Conservation (phyloP, 768 basidiomycete species). For the Lyophyllum semitale region DNA sequence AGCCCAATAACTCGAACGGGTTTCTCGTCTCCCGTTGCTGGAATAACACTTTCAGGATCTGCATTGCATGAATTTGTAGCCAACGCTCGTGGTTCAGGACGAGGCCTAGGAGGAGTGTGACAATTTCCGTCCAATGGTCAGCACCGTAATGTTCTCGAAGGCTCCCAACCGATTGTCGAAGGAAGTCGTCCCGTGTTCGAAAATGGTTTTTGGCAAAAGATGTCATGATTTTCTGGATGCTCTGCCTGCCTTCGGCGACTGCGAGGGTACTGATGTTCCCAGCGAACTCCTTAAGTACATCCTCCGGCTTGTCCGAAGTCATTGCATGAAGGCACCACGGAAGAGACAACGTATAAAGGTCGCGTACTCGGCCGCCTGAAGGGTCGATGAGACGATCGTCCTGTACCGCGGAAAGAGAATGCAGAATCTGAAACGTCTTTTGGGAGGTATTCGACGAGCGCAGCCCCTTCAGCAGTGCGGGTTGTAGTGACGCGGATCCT, state of each 20-base stretch:
- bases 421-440: constrained; percentile 69
- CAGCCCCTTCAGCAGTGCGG: constrained; percentile 72
- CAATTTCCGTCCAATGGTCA: constrained; percentile 77
- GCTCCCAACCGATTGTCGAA: constrained; percentile 83
- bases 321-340: constrained; percentile 89
- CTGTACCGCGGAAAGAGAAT: constrained; percentile 58
- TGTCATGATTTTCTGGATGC: constrained; percentile 84
- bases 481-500: constrained; percentile 64
- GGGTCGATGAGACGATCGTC: constrained; percentile 72
- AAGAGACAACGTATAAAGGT: constrained; percentile 78
- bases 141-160: constrained; percentile 83
- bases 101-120: constrained; percentile 83
- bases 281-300: constrained; percentile 68
- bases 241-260: constrained; percentile 67
- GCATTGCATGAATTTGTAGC: constrained; percentile 82
- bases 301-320: constrained; percentile 60
- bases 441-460: constrained; percentile 73
- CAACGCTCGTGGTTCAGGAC: constrained; percentile 82
- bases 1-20: constrained; percentile 72
- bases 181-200: constrained; percentile 90
- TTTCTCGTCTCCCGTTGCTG: constrained; percentile 80
- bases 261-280: constrained; percentile 74
- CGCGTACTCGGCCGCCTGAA: constrained; percentile 71
- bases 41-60: constrained; percentile 86
- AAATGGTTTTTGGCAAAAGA: constrained; percentile 88